phyloP scores from a whole-genome alignment of 2,329 filamentous ascomycete genomes.

The Fusarium liriodendri region DNA sequence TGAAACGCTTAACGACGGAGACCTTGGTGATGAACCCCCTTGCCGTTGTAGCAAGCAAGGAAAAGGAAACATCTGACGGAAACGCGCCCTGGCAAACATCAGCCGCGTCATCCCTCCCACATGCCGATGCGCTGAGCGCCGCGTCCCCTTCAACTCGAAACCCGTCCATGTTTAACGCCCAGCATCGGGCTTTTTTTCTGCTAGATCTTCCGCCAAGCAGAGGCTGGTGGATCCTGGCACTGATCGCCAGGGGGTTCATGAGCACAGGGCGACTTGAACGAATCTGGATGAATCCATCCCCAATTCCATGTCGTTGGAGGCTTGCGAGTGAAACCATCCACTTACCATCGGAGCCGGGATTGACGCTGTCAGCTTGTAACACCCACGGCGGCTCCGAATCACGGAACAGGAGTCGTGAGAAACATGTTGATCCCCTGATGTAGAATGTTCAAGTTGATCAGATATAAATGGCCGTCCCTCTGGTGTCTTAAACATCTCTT shows the following conservation, averaged over 20 bases:
- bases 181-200: conserved; percentile 19
- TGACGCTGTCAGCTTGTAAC: conserved; percentile 26
- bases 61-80: conserved; percentile 40
- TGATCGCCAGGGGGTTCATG: conserved; percentile 34
- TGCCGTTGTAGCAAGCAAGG: conserved; percentile 18
- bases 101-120: conserved; percentile 40
- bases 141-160: conserved; percentile 37
- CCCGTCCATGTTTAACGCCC: conserved; percentile 18
- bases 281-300: conserved; percentile 19
- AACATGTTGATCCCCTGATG: conserved; percentile 13
- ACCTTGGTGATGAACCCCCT: conserved; percentile 17
- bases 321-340: conserved; percentile 39
- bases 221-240: conserved; percentile 25
- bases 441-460: conserved; percentile 2
- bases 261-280: background rate
- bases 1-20: conserved; percentile 40
- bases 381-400: conserved; percentile 14
- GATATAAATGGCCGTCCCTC: conserved; percentile 36
- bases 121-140: conserved; percentile 11
- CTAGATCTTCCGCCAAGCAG: conserved; percentile 42
- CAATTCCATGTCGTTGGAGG: conserved; percentile 27
- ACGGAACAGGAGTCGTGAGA: conserved; percentile 21
- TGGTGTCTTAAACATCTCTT: conserved; percentile 8
- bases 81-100: conserved; percentile 25
- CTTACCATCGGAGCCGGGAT: conserved; percentile 31